Evolutionary conservation across 345 rosid species (phyloP), one percentile per base, ranked within the genome.

Genomic region (Stellera chamaejasme): DNA sequence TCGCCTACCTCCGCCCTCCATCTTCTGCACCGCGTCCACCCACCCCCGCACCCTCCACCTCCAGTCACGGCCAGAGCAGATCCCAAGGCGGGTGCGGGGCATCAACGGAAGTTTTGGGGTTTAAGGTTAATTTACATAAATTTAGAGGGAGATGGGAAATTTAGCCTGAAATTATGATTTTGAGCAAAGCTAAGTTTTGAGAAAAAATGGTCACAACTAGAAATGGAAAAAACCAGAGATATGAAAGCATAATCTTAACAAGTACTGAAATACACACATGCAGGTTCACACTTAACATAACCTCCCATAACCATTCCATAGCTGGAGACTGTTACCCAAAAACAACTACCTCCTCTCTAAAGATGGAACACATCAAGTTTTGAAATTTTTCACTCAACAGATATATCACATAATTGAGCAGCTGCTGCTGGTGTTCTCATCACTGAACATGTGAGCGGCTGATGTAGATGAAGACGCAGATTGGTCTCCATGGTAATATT

Each of bases 331-430:
- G 23, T 48, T 43, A 48, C 46, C 23, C 66, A 58, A 66, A 66
- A 64, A 9, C 52, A 16, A 61, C 53, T 6, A 27, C 10, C 67
- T 10, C 60, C 53, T 56, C 53, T 56, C 66, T 47, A 10, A 13
- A 10, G 14, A 50, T 32, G 62, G 46, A 54, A 54, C 55, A 10
- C 39, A 32, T 32, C 5, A 32, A 5, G 5, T 32, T 32, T 32
- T 32, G 57, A 23, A n/a, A 49, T 50, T 56, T 13, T 45, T 45
- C 62, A 23, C 41, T 26, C 5, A 23, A 50, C 10, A 28, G 23
- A 19, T 5, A 2, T 2, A 19, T 68, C 72, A 81, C 82, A 81
- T 77, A 45, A 81, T 59, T 48, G 86, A 70, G 57, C 86, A 81
- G 75, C 73, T 61, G 76, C 76, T 62, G 66, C 66, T 42, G 3